A percentile compares a stretch with the other conserved stretches of the same genome.
Evolutionary conservation across 805 yeast genomes (phyloP).

Genomic region (Grigorovia humatica): DNA sequence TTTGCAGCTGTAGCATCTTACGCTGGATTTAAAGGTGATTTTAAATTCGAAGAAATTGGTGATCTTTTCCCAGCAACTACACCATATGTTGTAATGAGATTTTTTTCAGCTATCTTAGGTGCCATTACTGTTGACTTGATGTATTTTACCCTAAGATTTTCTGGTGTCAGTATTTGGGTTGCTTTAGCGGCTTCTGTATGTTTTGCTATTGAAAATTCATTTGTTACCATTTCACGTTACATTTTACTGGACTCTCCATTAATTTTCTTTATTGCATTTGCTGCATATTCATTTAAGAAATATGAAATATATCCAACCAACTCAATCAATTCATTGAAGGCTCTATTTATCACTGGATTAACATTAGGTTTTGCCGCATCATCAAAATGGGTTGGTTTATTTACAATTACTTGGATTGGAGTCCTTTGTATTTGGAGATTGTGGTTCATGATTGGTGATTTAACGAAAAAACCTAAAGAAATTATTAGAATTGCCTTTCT

Average conservation of each 20-base stretch:
- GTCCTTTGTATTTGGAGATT: slow-evolving; percentile 46
- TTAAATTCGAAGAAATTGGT: slow-evolving; percentile 58
- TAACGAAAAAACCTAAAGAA: slow-evolving; percentile 37
- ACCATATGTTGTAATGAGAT: slow-evolving; percentile 64
- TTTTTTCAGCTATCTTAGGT: slow-evolving; percentile 58
- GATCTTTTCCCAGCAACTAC: slow-evolving; percentile 42
- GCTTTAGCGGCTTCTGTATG: slow-evolving; percentile 47
- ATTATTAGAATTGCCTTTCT: slow-evolving; percentile 38
- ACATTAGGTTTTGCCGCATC: slow-evolving; percentile 65
- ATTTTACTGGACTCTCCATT: slow-evolving; percentile 69
- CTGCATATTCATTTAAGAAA: slow-evolving; percentile 55
- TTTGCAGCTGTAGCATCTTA: slow-evolving; percentile 59
- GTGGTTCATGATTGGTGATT: slow-evolving; percentile 68
- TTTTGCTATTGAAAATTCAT: slow-evolving; percentile 56
- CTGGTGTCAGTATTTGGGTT: slow-evolving; percentile 59
- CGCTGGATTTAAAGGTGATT: slow-evolving; percentile 66
- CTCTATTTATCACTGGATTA: slow-evolving; percentile 53
- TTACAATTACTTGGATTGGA: slow-evolving; percentile 75
- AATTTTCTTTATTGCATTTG: slow-evolving; percentile 64
- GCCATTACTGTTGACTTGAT: slow-evolving; percentile 53
- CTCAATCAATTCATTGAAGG: slow-evolving; percentile 44
- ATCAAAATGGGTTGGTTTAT: slow-evolving; percentile 79
- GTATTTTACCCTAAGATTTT: slow-evolving; percentile 58
- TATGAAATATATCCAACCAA: slow-evolving; percentile 59
- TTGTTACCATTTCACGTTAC: slow-evolving; percentile 61